Evolutionary conservation across 2,329 filamentous ascomycete species (phyloP), one percentile per base, ranked within the genome.

Genomic region (Hirsutella minnesotensis): DNA sequence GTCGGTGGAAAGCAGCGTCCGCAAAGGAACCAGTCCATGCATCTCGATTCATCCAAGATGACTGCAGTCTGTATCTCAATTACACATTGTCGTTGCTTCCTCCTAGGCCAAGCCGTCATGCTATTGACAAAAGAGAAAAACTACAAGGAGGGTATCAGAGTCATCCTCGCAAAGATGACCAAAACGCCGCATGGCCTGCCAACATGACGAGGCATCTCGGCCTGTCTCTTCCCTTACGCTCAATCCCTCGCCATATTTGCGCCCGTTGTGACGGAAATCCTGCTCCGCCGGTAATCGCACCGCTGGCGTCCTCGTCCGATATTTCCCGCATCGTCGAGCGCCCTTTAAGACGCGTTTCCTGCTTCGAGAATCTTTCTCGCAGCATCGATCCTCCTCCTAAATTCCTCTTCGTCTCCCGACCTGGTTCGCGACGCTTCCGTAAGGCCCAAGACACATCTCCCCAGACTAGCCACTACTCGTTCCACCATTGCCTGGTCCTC

Each of bases 301-400:
- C 16, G 7, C n/a, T n/a, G 3, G 13, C 8, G 27, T 9, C 15
- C 15, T 30, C 27, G 9, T 30, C 10, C 10, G n/a, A 31, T 13
- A 12, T 31, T n/a, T 12, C 5, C 30, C 30, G 30, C 30, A 12
- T 31, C 30, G 8, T 31, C 30, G 5, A 13, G 15, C 7, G 16
- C 16, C 33, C 9, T 35, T 35, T n/a, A 35, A 9, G 33, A 9
- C 33, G 9, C 16, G 4, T 13, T 18, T 2, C 39, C 72, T 5
- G 85, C 86, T 50, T 90, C 85, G 24, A 94, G 67, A 3, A 86
- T 73, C 41, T 76, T 72, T 46, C 80, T 77, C 5, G 87, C 88
- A 41, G 79, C 76, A 50, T 94, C 86, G 40, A 95, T 71, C 50
- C 83, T 72, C 48, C 83, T 69, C 46, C 86, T 70, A 59, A 84